Evolutionary conservation across 1,284 basidiomycete genomes (phyloP).

Genomic region (Melanopsichium pennsylvanicum): DNA sequence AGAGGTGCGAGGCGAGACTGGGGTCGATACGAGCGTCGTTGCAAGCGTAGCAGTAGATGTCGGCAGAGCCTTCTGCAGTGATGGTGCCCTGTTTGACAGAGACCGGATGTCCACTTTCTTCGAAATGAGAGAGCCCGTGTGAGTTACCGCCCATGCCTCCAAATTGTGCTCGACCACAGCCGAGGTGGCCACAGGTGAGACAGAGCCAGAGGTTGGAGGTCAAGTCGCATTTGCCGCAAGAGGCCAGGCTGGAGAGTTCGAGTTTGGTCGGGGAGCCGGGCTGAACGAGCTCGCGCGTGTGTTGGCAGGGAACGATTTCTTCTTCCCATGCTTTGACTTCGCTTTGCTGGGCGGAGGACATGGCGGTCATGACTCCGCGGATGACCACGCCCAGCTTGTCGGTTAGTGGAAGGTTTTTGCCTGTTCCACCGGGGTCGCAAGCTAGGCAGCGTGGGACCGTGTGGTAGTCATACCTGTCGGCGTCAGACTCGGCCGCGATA

Average conservation of each 20-base stretch:
- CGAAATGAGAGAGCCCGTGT: slow-evolving; percentile 84
- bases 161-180: slow-evolving; percentile 87
- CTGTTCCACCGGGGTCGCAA: slow-evolving; percentile 70
- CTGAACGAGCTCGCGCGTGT: slow-evolving; percentile 79
- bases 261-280: slow-evolving; percentile 47
- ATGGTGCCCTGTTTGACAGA: slow-evolving; percentile 97
- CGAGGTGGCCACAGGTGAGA: slow-evolving; percentile 86
- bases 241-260: slow-evolving; percentile 41
- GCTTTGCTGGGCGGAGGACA: slow-evolving; percentile 87
- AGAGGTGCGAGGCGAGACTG: slow-evolving; percentile 77
- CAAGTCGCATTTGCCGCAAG: slow-evolving; percentile 56
- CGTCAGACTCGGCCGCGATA: slow-evolving; percentile 81
- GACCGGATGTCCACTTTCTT: slow-evolving; percentile 79
- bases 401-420: slow-evolving; percentile 70
- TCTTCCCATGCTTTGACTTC: slow-evolving; percentile 99
- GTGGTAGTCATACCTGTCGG: slow-evolving; percentile 82
- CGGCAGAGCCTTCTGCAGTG: slow-evolving; percentile 90
- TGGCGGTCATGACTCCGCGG: slow-evolving; percentile 78
- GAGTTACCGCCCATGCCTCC: slow-evolving; percentile 88
- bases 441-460: slow-evolving; percentile 75
- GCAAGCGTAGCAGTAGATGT: slow-evolving; percentile 93
- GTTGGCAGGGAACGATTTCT: slow-evolving; percentile 86
- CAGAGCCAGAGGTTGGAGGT: slow-evolving; percentile 88
- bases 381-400: slow-evolving; percentile 70
- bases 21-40: slow-evolving; percentile 87